Percentiles rank a stretch among this genome's conserved stretches.
These are phyloP conservation scores for Calocera cornea DNA, from an alignment of 768 basidiomycete genomes.

Conservation along the genomic window DNA sequence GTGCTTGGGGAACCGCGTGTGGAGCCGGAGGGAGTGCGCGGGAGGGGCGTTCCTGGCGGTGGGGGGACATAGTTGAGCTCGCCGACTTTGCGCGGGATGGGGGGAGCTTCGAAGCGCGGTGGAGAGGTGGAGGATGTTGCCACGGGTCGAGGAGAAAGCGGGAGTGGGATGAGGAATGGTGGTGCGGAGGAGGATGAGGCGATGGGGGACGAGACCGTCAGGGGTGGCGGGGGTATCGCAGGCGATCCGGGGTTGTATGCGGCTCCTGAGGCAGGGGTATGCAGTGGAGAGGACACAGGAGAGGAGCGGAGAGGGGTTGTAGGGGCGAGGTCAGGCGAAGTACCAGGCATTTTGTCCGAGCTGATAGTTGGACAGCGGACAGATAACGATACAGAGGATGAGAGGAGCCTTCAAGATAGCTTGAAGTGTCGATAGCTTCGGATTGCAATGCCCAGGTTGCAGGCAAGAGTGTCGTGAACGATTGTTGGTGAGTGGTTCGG, in stretches of 20 bases:
- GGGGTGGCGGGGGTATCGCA: not conserved
- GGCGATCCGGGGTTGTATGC: not conserved
- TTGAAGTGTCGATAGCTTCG: not conserved
- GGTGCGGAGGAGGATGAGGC: not conserved
- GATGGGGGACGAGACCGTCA: not conserved
- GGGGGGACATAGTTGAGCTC: not conserved
- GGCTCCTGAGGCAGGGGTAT: not conserved
- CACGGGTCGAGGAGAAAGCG: not conserved
- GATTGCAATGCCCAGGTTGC: not conserved
- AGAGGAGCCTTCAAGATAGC: too few relatives aligned
- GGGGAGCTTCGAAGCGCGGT: not conserved
- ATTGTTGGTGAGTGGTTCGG: not conserved
- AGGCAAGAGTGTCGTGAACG: not conserved
- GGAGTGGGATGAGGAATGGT: not conserved
- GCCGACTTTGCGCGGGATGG: not conserved
- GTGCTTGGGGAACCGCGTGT: not conserved
- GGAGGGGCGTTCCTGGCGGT: not conserved
- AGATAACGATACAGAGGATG: not conserved
- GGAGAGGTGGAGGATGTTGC: not conserved
- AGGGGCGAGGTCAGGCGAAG: not conserved
- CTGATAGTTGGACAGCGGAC: not conserved
- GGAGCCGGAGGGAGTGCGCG: not conserved
- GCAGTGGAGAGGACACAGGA: not conserved
- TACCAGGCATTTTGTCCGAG: not conserved
- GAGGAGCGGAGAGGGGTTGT: not conserved